Base-by-base conservation (phyloP, 2,329 filamentous ascomycete genomes). In the Aspergillus neoniger region DNA sequence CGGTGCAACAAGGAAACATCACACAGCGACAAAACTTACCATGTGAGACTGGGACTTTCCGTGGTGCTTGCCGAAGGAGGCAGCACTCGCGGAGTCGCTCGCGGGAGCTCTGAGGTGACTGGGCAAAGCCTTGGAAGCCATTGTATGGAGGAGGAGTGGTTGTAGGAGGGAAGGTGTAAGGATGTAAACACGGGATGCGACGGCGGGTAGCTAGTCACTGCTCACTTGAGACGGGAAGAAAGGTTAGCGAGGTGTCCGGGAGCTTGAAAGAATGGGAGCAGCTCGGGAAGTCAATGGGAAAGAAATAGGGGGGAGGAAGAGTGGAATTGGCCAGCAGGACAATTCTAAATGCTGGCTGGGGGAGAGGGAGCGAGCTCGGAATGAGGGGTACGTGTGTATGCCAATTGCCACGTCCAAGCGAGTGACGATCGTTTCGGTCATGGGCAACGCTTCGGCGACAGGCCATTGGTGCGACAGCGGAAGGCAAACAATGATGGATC, bases 121-220 rank as follows among this genome's bases (percentile, higher is more conserved):
- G 66, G 93, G 92, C 70, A 97, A 82, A 66, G 91, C 90, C 80
- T 86, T 92, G 73, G 86, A 83, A 66, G 90, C 88, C 90, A 94
- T 94, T 71, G 69, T 81, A 69, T 47, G 38, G 21, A 49, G 44
- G 43, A 58, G 25, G 38, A 48, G 51, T 53, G 43, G 28, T 59
- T 30, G 47, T 54, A 51, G 28, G 50, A 30, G 43, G 50, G 14
- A 47, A 25, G 38, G 25, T 44, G 41, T 39, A 57, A 38, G 55
- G 41, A 50, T 59, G 43, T 38, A 51, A 14, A 55, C 54, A 59
- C 39, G 53, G 64, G 43, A 54, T 25, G 50, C 58, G 50, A 55
- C 25, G 58, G 62, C 59, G 32, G 50, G 32, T 15, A 36, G 32
- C 32, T 36, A 36, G 32, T 36, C 8, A 55, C 36, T 50, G 57